Evolutionary conservation across 345 rosid species (phyloP).

Genomic region (Stellera chamaejasme): DNA sequence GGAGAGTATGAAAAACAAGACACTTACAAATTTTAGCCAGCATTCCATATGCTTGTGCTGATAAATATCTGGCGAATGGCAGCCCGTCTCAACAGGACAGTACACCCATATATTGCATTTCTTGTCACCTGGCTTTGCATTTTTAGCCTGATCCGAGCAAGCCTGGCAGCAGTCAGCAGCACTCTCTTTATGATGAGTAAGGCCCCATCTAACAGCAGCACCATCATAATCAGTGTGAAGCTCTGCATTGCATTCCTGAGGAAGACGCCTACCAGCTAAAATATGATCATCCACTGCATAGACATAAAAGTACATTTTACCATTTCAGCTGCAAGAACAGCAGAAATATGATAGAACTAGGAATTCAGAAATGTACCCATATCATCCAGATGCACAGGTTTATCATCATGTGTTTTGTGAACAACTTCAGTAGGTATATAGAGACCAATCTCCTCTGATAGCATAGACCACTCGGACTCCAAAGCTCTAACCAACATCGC

Average conservation of each 20-base stretch:
- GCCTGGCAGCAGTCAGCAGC: conserved; percentile 99
- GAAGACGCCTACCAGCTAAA: conserved; percentile 84
- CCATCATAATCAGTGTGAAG: conserved; percentile 94
- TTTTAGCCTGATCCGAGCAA: conserved; percentile 82
- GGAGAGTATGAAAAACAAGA: not conserved
- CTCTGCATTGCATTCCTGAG: conserved; percentile 66
- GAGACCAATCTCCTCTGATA: conserved; percentile 79
- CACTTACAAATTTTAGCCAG: conserved; percentile 92
- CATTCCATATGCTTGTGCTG: conserved; percentile 81
- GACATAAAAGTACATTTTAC: not conserved
- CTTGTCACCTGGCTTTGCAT: conserved; percentile 68
- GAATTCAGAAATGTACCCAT: conserved; percentile 37
- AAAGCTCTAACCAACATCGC: conserved; percentile 65
- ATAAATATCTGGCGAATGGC: conserved; percentile 86
- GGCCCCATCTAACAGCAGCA: conserved; percentile 96
- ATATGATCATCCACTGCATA: conserved; percentile 50
- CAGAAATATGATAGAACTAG: not conserved
- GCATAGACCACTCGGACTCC: conserved; percentile 68
- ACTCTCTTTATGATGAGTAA: conserved; percentile 87
- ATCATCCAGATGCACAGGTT: conserved; percentile 73
- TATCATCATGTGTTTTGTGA: conserved; percentile 77
- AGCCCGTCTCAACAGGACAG: conserved; percentile 82
- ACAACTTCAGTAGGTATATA: conserved; percentile 73
- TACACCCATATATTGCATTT: conserved; percentile 98
- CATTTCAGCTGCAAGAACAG: too few relatives aligned